phyloP scores from a whole-genome alignment of 2,329 filamentous ascomycete genomes.

The Elsinoe fawcettii region DNA sequence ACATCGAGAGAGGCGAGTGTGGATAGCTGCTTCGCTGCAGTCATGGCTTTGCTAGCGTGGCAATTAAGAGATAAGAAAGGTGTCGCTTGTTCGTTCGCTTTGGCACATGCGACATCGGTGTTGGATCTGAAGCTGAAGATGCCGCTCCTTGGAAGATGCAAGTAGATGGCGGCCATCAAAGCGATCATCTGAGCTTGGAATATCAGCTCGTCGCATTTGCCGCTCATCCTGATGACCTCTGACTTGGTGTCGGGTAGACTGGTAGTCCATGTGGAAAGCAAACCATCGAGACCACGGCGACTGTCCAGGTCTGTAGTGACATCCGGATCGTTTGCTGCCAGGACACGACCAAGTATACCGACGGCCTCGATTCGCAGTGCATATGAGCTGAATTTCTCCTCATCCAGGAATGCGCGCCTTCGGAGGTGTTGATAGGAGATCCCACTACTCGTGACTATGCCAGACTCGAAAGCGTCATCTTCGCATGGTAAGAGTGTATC shows the following conservation, averaged over 20 bases:
- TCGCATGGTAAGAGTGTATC: constrained; percentile 75
- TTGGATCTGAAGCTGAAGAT: constrained; percentile 55
- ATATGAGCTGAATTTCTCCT: constrained; percentile 64
- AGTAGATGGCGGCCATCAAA: constrained; percentile 56
- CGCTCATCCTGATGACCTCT: constrained; percentile 60
- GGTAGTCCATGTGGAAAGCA: constrained; percentile 56
- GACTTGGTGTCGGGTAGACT: constrained; percentile 67
- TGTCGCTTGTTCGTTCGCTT: constrained; percentile 44
- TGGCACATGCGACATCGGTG: constrained; percentile 38
- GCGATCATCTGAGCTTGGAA: constrained; percentile 84
- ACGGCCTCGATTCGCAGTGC: constrained; percentile 76
- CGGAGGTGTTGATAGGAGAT: neutral
- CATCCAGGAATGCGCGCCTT: constrained; percentile 26
- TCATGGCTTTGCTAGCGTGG: constrained; percentile 74
- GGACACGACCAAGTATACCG: constrained; percentile 68
- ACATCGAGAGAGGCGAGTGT: constrained; percentile 60
- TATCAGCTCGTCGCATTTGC: constrained; percentile 77
- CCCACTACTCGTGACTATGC: constrained; percentile 25
- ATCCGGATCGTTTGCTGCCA: constrained; percentile 38
- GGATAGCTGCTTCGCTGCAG: constrained; percentile 69
- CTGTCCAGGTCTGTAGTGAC: neutral
- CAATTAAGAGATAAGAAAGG: constrained; percentile 45
- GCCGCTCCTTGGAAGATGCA: constrained; percentile 71
- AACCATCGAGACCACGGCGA: constrained; percentile 27
- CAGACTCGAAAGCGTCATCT: constrained; percentile 58